phyloP scores from a whole-genome alignment of 768 basidiomycete species.

The Rhodosporidiobolus odoratus region DNA sequence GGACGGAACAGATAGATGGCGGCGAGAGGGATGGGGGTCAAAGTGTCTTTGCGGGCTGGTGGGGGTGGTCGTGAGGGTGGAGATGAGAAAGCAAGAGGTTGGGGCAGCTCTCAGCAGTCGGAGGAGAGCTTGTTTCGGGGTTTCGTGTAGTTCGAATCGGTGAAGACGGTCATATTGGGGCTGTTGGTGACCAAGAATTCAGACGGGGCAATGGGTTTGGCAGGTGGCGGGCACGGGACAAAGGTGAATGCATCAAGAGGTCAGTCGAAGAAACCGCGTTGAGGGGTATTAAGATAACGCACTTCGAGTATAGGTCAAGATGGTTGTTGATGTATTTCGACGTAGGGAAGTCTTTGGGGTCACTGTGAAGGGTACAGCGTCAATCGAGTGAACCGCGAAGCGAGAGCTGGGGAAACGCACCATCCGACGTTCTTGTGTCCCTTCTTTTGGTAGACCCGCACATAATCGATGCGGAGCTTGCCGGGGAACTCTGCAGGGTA shows the following conservation, averaged over 20 bases:
- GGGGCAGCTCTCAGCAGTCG: neutral
- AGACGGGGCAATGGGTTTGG: neutral
- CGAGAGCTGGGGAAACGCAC: neutral
- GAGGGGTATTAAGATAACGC: too few relatives aligned
- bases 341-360: constrained; percentile 5
- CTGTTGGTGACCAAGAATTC: neutral
- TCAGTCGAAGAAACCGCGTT: too few relatives aligned
- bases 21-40: neutral
- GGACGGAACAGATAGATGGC: neutral
- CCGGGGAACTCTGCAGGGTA: constrained; percentile 57
- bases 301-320: constrained; percentile 44
- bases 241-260: too few relatives aligned
- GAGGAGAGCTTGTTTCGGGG: constrained; percentile 12
- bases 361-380: too few relatives aligned
- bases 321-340: constrained; percentile 48
- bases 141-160: constrained; percentile 2
- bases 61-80: neutral
- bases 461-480: constrained; percentile 42
- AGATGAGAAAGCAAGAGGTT: neutral
- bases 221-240: neutral
- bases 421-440: constrained; percentile 11
- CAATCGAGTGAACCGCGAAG: too few relatives aligned
- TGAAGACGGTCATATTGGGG: constrained; percentile 11
- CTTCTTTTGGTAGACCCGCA: constrained; percentile 19
- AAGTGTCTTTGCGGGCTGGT: neutral